Percentiles rank a stretch among this genome's conserved stretches.
Conservation (phyloP, 208 protist genomes). For the Crithidia bombi region DNA sequence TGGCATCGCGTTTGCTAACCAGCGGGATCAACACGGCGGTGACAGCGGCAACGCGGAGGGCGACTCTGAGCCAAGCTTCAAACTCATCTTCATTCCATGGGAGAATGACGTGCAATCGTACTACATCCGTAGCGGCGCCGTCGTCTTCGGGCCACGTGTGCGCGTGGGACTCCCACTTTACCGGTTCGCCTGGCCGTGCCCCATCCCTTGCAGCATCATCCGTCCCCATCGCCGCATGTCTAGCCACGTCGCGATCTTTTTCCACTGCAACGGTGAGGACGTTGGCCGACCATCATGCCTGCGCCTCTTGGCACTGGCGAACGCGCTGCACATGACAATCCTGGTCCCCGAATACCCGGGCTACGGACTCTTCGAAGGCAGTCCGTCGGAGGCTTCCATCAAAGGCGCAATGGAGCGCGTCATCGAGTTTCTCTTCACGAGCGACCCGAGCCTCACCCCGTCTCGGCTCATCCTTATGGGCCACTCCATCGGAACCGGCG, state of each 20-base stretch:
- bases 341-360: slow-evolving; percentile 53
- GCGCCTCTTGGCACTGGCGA: slow-evolving; percentile 43
- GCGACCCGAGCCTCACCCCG: slow-evolving; percentile 39
- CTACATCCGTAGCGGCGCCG: slow-evolving; percentile 34
- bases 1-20: slow-evolving; percentile 17
- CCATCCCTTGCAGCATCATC: slow-evolving; percentile 53
- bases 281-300: slow-evolving; percentile 39
- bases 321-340: slow-evolving; percentile 55
- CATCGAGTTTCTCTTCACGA: slow-evolving; percentile 44
- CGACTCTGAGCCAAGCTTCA: slow-evolving; percentile 28
- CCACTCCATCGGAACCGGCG: slow-evolving; percentile 53
- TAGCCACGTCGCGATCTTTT: slow-evolving; percentile 52
- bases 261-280: slow-evolving; percentile 62
- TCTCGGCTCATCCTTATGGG: slow-evolving; percentile 52
- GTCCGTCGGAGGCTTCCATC: slow-evolving; percentile 39
- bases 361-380: slow-evolving; percentile 45
- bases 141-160: slow-evolving; percentile 38
- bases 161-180: slow-evolving; percentile 28
- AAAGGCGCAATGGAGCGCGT: slow-evolving; percentile 51
- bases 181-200: slow-evolving; percentile 26
- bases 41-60: background rate
- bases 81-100: slow-evolving; percentile 48
- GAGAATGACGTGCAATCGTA: slow-evolving; percentile 43
- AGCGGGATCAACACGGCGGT: background rate
- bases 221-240: slow-evolving; percentile 50